These are phyloP conservation scores for Firmiana major DNA, from an alignment of 345 rosid genomes.

Conservation along the genomic window DNA sequence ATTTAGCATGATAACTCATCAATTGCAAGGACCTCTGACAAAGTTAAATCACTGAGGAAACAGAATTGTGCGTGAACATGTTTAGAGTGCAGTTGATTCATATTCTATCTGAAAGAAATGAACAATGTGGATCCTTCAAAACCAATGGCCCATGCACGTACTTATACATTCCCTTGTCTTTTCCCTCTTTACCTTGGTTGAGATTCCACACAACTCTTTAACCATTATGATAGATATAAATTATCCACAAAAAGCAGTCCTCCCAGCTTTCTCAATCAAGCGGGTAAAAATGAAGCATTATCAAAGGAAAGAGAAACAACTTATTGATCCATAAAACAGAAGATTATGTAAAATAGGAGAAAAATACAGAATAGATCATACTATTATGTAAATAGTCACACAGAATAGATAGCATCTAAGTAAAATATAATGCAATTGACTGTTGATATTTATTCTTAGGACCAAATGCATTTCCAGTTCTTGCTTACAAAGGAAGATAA, in stretches of 20 bases:
- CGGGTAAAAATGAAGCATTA: background rate
- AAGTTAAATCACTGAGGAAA: background rate
- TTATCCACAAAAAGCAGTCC: background rate
- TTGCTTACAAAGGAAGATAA: background rate
- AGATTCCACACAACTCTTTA: background rate
- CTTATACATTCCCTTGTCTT: background rate
- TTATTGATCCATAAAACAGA: background rate
- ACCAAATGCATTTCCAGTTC: background rate
- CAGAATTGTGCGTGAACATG: background rate
- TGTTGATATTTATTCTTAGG: background rate
- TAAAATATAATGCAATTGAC: background rate
- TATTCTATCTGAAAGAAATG: background rate
- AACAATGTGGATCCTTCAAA: background rate
- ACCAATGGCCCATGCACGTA: background rate
- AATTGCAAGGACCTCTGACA: background rate
- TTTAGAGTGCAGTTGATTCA: background rate
- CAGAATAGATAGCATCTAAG: background rate
- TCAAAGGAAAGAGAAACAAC: background rate
- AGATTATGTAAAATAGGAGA: background rate
- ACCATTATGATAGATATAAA: background rate
- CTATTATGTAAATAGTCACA: background rate
- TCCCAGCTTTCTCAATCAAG: background rate
- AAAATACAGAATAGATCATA: background rate
- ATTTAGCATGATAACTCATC: background rate
- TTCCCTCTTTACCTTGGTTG: background rate